Conservation (phyloP, 192 early-diverging fungal genomes). For the Backusella macrospora region DNA sequence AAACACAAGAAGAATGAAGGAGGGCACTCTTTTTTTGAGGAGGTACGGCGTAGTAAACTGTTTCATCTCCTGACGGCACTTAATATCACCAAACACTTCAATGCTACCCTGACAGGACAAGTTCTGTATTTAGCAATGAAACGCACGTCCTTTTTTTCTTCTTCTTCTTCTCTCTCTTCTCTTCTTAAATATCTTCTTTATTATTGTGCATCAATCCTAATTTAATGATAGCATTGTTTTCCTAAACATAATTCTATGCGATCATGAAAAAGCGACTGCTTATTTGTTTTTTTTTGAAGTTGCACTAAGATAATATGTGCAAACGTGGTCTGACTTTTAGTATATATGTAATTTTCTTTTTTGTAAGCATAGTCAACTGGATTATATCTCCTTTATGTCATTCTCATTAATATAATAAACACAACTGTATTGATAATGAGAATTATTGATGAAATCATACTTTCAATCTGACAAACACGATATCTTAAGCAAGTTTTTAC, state of each 20-base stretch:
- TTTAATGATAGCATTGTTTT: background rate
- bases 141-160: conserved; percentile 3
- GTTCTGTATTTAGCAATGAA: conserved; percentile 14
- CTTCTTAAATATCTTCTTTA: background rate
- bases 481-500: too few species aligned
- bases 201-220: background rate
- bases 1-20: conserved; percentile 10
- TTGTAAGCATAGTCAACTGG: background rate
- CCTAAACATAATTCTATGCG: background rate
- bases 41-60: conserved; percentile 11
- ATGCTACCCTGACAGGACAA: background rate
- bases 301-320: background rate
- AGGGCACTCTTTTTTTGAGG: background rate
- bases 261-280: background rate
- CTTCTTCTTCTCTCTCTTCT: background rate
- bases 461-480: too few species aligned
- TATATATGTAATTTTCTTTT: background rate
- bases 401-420: background rate
- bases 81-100: conserved; percentile 7
- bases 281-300: background rate
- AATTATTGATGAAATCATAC: too few species aligned
- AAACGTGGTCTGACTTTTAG: background rate
- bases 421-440: too few species aligned
- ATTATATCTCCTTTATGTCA: background rate
- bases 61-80: conserved; percentile 1